Percentiles rank a stretch among this genome's conserved stretches.
Conservation (phyloP, 768 basidiomycete species). For the Termitomyces sp. region DNA sequence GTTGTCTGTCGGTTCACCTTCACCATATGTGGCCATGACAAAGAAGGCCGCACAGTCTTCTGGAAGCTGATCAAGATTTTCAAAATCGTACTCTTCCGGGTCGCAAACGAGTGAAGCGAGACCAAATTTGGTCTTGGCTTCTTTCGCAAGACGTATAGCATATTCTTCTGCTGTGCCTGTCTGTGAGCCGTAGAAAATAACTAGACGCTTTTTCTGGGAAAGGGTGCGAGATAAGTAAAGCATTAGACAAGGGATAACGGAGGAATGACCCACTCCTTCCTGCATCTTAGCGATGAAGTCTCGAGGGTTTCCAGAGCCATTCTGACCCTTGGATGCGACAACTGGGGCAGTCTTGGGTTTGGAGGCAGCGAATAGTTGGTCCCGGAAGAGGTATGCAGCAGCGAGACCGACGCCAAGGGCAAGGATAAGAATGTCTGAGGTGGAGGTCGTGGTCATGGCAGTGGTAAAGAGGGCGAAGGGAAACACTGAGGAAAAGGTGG, state of each 20-base stretch:
- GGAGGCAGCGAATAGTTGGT: conserved; percentile 69
- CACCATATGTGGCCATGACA: conserved; percentile 97
- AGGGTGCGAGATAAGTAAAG: conserved; percentile 1
- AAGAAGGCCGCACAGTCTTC: conserved; percentile 89
- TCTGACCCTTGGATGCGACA: conserved; percentile 40
- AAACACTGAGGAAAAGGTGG: conserved; percentile 37
- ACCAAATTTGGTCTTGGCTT: conserved; percentile 95
- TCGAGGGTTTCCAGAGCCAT: conserved; percentile 83
- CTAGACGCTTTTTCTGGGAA: conserved; percentile 87
- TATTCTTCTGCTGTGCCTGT: conserved; percentile 99
- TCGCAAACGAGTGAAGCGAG: conserved; percentile 95
- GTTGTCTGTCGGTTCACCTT: conserved; percentile 98
- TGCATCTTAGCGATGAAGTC: conserved; percentile 96
- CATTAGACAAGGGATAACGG: background rate
- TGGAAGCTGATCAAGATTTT: conserved; percentile 88
- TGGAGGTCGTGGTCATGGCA: conserved; percentile 56
- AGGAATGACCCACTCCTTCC: conserved; percentile 62
- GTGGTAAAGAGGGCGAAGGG: conserved; percentile 26
- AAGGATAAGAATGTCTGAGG: conserved; percentile 73
- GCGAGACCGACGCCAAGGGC: conserved; percentile 73
- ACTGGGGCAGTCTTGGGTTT: conserved; percentile 56
- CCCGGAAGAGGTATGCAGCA: conserved; percentile 78
- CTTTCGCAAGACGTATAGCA: conserved; percentile 95
- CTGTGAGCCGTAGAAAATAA: conserved; percentile 98
- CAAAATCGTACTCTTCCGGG: conserved; percentile 98